Evolutionary conservation across 2,329 filamentous ascomycete species (phyloP), one percentile per base, ranked within the genome.

Genomic region (Metarhizium guizhouense): DNA sequence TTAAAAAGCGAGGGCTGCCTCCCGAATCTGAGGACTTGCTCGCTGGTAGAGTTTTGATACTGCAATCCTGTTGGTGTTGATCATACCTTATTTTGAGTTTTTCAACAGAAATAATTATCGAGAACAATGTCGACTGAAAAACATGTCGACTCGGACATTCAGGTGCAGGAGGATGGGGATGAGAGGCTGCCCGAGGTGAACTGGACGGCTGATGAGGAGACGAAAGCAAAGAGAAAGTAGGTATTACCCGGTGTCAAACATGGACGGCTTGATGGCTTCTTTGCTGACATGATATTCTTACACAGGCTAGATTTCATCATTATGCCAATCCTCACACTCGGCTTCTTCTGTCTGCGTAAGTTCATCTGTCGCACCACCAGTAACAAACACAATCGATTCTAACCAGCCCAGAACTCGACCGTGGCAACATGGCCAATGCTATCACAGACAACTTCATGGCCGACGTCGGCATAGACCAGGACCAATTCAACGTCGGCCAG

Each of bases 401-500:
- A 48, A 54, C 32, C 4, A 48, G 11, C 18, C 32, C 57, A 71
- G 68, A 74, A 54, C 67, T 74, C 38, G 71, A 74, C 53, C 65
- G 71, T 25, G 68, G 69, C 40, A 74, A 74, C 57, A 72, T 80
- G 70, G 64, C 72, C 55, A 77, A 76, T 45, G 77, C 76, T 29
- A 63, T 80, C 48, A 79, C 77, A 6, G 67, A 68, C 2, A 75
- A 76, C 56, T 77, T 82, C 60, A 73, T 78, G 48, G 62, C 71
- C 20, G 78, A 81, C 60, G 70, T 81, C 20, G 66, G 70, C 16
- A 73, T 81, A 58, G 72, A 71, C 3, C 76, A 77, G 5, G 74
- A 80, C 56, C 73, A 80, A 58, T 74, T 79, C 64, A 81, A 81
- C 51, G 65, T 79, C 36, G 78, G 78, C 4, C 73, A 77, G 29